Evolutionary conservation across 345 rosid genomes (phyloP).

Genomic region (Geranium brycei): DNA sequence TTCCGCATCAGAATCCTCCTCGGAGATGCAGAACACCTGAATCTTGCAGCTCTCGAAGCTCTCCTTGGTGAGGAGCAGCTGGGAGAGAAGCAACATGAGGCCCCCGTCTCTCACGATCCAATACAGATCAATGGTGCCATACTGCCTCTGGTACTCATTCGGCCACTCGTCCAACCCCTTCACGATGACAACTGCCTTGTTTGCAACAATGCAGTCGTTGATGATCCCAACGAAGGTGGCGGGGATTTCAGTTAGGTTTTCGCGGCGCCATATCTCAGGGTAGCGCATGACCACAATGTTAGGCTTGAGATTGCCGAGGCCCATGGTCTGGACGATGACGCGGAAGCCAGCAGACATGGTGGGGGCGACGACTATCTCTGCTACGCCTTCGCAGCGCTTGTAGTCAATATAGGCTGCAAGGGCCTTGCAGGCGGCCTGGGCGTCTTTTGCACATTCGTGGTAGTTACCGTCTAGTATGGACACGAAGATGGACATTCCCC

Average conservation of each 20-base stretch:
- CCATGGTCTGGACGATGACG: conserved; percentile 96
- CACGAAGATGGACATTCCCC: conserved; percentile 95
- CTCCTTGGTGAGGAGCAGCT: conserved; percentile 94
- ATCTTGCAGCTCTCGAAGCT: conserved; percentile 97
- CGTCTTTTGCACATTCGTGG: conserved; percentile 92
- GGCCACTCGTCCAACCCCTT: conserved; percentile 99
- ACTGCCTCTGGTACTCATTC: conserved; percentile 89
- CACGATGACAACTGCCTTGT: conserved; percentile 95
- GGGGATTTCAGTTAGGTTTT: conserved; percentile 85
- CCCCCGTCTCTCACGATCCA: conserved; percentile 99
- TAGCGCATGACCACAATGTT: conserved; percentile 95
- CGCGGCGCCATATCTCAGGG: conserved; percentile 98
- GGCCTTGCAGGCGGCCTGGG: conserved; percentile 78
- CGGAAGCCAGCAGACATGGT: conserved; percentile 96
- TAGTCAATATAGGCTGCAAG: conserved; percentile 79
- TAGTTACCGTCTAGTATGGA: conserved; percentile 90
- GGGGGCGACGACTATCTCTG: conserved; percentile 96
- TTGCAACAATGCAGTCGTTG: conserved; percentile 87
- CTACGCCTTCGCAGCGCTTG: conserved; percentile 95
- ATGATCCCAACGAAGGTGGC: conserved; percentile 82
- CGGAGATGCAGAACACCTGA: conserved; percentile 97
- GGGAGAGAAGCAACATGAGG: conserved; percentile 96
- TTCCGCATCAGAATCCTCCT: conserved; percentile 94
- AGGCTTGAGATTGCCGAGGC: conserved; percentile 95
- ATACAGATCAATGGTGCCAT: conserved; percentile 91